Evolutionary conservation across 768 basidiomycete species (phyloP).

Genomic region (Suillus fuscotomentosus): DNA sequence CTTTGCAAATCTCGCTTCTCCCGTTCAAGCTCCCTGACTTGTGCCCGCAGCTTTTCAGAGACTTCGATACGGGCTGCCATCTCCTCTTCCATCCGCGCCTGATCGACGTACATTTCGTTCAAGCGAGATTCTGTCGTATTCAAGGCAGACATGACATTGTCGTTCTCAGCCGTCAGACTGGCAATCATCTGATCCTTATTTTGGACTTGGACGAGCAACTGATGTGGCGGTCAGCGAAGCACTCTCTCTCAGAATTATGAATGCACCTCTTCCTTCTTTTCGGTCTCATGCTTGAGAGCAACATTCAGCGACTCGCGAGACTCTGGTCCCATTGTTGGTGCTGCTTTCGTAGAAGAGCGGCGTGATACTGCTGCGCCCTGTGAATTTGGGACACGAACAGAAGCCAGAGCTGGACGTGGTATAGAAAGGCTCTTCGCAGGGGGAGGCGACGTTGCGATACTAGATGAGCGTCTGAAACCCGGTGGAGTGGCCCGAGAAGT

Average conservation of each 20-base stretch:
- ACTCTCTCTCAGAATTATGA: slow-evolving; percentile 7
- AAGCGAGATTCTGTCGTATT: slow-evolving; percentile 69
- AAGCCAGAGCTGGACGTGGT: slow-evolving; percentile 59
- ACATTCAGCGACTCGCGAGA: slow-evolving; percentile 55
- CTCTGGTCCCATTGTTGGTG: slow-evolving; percentile 43
- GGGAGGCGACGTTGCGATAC: slow-evolving; percentile 40
- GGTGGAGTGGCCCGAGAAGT: slow-evolving; percentile 43
- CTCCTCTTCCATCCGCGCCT: slow-evolving; percentile 78
- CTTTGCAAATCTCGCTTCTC: slow-evolving; percentile 82
- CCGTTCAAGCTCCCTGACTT: slow-evolving; percentile 84
- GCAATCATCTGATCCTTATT: slow-evolving; percentile 73
- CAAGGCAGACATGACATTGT: slow-evolving; percentile 60
- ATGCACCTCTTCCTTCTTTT: slow-evolving; percentile 76
- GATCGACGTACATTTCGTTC: slow-evolving; percentile 78
- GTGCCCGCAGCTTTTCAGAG: slow-evolving; percentile 74
- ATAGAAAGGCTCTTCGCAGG: slow-evolving; percentile 49
- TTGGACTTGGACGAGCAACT: slow-evolving; percentile 79
- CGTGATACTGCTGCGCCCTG: slow-evolving; percentile 47
- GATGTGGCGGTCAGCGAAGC: slow-evolving; percentile 12
- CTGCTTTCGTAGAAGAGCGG: slow-evolving; percentile 48
- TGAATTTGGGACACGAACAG: slow-evolving; percentile 49
- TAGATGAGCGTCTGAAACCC: slow-evolving; percentile 45
- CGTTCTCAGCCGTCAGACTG: slow-evolving; percentile 61
- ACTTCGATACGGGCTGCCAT: slow-evolving; percentile 81
- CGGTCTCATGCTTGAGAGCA: slow-evolving; percentile 73